These are phyloP conservation scores for Globisporangium parvum DNA, from an alignment of 352 stramenopile species.

Conservation along the genomic window DNA sequence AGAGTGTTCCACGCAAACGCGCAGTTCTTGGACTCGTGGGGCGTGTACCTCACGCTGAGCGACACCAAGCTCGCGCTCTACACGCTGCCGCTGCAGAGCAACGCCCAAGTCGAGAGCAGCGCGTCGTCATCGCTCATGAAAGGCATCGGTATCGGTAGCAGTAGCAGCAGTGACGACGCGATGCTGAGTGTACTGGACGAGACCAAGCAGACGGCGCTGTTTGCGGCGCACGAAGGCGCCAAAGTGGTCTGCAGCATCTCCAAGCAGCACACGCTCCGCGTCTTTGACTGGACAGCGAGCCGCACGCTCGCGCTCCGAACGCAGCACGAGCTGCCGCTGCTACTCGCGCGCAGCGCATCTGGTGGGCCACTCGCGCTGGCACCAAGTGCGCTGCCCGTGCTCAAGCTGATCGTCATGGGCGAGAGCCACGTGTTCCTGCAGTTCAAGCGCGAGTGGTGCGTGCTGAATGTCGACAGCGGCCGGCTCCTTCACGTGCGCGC, in stretches of 20 bases:
- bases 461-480: conserved; percentile 63
- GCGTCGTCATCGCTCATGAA: conserved; percentile 9
- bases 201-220: conserved; percentile 47
- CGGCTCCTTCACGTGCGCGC: conserved; percentile 23
- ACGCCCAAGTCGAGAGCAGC: conserved; percentile 30
- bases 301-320: conserved; percentile 39
- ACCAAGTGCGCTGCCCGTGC: conserved; percentile 24
- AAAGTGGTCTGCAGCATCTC: conserved; percentile 46
- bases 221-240: conserved; percentile 48
- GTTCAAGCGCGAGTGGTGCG: conserved; percentile 56
- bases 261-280: conserved; percentile 57
- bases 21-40: conserved; percentile 61
- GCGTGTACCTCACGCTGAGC: conserved; percentile 48
- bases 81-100: conserved; percentile 52
- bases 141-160: conserved; percentile 9
- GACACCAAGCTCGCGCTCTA: conserved; percentile 58
- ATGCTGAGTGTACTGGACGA: conserved; percentile 45
- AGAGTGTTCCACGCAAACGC: conserved; percentile 48
- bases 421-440: conserved; percentile 64
- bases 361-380: conserved; percentile 10
- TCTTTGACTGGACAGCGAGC: conserved; percentile 73
- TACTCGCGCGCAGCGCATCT: conserved; percentile 7
- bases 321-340: conserved; percentile 46
- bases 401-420: conserved; percentile 52
- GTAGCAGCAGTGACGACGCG: not conserved